Base-by-base conservation (phyloP, 2,329 filamentous ascomycete genomes). In the Cryphonectria japonica region DNA sequence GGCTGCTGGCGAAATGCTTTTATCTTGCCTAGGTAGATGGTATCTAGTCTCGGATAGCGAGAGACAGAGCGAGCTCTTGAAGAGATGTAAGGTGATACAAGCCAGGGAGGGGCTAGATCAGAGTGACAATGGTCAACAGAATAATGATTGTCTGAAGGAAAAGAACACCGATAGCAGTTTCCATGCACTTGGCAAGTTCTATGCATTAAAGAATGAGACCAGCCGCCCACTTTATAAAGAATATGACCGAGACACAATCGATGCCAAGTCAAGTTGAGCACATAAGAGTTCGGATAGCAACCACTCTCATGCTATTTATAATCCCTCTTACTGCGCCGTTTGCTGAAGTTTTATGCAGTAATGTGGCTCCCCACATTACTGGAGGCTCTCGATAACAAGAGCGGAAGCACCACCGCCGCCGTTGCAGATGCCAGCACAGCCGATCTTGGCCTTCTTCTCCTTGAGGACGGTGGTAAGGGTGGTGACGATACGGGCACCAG, bases 361-460 rank as follows among this genome's bases (percentile, higher is more conserved):
- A 37, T 13, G 8, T 9, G 46, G 6, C 46, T 3, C 59, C n/a
- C 6, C 3, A 13, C 22, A 8, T 82, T 83, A 88, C 82, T 88
- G 85, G 78, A 90, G 79, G 79, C 81, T 89, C 87, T 99, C 96
- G 78, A 99, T 89, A 74, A 99, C 93, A 76, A 99, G 85, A 71
- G 96, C 96, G 78, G 93, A 97, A 72, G 96, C 96, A 80, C 96
- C 96, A 77, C 96, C 96, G 71, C 96, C 96, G 75, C 96, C 96
- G 82, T 99, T 99, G 90, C 96, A 99, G 80, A 99, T 98, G 78
- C 93, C 96, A 54, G 93, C 95, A 78, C 91, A 93, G 70, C 96
- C 96, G 81, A 98, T 91, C 91, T 97, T 98, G 78, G 90, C 95
- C 82, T 94, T 93, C 87, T 95, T 96, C 81, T 96, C 92, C 82